Conservation (phyloP, 2,329 filamentous ascomycete species). For the Aureobasidium lini region DNA sequence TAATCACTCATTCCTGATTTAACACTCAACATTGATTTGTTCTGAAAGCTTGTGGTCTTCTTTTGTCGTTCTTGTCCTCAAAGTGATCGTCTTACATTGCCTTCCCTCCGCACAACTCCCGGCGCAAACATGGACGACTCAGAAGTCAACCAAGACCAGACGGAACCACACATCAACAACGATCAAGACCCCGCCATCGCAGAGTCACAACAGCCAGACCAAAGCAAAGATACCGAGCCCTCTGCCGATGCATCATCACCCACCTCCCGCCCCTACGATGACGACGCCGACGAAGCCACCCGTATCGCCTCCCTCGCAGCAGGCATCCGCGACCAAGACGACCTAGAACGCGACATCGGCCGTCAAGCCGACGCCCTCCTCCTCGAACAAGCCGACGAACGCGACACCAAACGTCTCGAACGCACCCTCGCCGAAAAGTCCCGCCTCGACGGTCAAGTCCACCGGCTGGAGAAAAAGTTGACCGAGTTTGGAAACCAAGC, state of each 20-base stretch:
- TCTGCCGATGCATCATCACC: neutral
- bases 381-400: conserved; percentile 54
- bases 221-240: neutral
- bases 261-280: conserved; percentile 15
- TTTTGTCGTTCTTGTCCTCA: neutral
- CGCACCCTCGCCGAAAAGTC: conserved; percentile 46
- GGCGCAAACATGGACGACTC: conserved; percentile 9
- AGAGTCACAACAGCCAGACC: neutral
- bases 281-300: conserved; percentile 34
- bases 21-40: neutral
- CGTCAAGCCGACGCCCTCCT: conserved; percentile 56
- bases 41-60: neutral
- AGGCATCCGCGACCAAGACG: conserved; percentile 71
- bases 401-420: conserved; percentile 55
- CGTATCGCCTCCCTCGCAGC: conserved; percentile 31
- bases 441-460: conserved; percentile 59
- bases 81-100: too few species aligned
- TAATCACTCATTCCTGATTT: neutral
- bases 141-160: neutral
- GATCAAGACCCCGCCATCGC: neutral
- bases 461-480: conserved; percentile 50
- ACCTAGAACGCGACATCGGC: conserved; percentile 80
- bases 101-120: neutral
- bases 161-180: neutral
- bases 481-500: conserved; percentile 47